Percentiles rank a stretch among this genome's conserved stretches.
Conservation (phyloP, 306 rosid species). For the Corylus avellana region DNA sequence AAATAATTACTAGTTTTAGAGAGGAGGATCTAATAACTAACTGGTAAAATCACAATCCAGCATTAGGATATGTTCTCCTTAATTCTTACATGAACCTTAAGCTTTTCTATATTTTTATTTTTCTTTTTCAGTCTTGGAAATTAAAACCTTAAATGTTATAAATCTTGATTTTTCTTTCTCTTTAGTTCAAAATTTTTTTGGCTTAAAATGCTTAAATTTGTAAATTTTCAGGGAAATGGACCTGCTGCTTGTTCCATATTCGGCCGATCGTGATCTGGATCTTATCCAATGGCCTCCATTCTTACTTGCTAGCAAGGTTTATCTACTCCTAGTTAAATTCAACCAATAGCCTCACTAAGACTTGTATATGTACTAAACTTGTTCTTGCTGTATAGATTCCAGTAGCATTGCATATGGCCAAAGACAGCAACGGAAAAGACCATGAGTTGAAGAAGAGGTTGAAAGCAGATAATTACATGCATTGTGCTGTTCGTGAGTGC, state of each 20-base stretch:
- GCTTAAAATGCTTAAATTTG: conserved; percentile 18
- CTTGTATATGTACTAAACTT: conserved; percentile 6
- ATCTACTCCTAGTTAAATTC: conserved; percentile 22
- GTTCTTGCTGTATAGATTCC: conserved; percentile 62
- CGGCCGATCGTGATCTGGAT: conserved; percentile 69
- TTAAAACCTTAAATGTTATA: neutral
- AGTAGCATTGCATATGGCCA: conserved; percentile 92
- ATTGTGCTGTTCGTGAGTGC: conserved; percentile 82
- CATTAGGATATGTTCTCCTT: conserved; percentile 15
- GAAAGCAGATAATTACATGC: conserved; percentile 68
- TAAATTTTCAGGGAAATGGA: conserved; percentile 77
- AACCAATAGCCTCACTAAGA: conserved; percentile 4
- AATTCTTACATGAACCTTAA: conserved; percentile 19
- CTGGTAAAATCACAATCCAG: conserved; percentile 48
- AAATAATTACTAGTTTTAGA: conserved; percentile 82
- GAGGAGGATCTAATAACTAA: conserved; percentile 87
- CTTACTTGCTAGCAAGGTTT: conserved; percentile 97
- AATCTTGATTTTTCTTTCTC: neutral
- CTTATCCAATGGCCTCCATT: conserved; percentile 98
- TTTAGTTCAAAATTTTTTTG: neutral
- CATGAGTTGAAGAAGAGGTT: conserved; percentile 78
- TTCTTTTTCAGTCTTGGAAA: neutral
- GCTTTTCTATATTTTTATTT: conserved; percentile 15
- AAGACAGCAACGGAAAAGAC: conserved; percentile 74
- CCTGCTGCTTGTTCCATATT: conserved; percentile 88